These are phyloP conservation scores for Cantharellus anzutake DNA, from an alignment of 768 basidiomycete genomes.

Conservation along the genomic window DNA sequence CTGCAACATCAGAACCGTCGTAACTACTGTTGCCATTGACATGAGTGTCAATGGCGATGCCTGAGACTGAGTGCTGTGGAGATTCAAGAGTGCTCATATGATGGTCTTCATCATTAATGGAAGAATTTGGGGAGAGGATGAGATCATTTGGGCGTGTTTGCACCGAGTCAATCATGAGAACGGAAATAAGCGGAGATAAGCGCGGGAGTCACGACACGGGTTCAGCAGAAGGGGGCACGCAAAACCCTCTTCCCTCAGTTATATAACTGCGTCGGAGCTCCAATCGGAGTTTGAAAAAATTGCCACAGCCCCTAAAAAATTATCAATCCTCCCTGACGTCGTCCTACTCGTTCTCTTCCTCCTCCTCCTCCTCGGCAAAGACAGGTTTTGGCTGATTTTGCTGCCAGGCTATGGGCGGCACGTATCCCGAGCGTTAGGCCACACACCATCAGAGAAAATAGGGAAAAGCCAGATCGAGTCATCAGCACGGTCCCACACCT, in stretches of 20 bases:
- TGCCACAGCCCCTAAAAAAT: too few relatives aligned
- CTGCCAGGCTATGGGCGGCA: constrained; percentile 46
- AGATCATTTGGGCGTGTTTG: neutral
- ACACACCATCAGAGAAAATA: too few relatives aligned
- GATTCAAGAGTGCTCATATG: too few relatives aligned
- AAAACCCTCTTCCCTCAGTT: neutral
- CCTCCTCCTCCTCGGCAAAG: constrained; percentile 42
- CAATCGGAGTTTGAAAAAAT: too few relatives aligned
- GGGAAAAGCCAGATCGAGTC: neutral
- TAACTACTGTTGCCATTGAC: neutral
- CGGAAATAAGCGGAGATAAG: neutral
- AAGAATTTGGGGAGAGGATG: neutral
- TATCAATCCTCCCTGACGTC: too few relatives aligned
- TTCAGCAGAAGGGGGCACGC: too few relatives aligned
- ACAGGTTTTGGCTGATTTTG: constrained; percentile 74
- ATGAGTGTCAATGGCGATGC: too few relatives aligned
- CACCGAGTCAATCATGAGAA: neutral
- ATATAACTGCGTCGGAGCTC: too few relatives aligned
- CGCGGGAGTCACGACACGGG: neutral
- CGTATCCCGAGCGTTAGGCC: neutral
- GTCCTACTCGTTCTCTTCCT: constrained; percentile 36
- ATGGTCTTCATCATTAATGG: too few relatives aligned
- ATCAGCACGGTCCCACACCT: constrained; percentile 16
- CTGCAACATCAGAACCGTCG: neutral
- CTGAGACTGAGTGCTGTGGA: too few relatives aligned